Conservation (phyloP, 345 rosid species). For the Cardamine resedifolia region DNA sequence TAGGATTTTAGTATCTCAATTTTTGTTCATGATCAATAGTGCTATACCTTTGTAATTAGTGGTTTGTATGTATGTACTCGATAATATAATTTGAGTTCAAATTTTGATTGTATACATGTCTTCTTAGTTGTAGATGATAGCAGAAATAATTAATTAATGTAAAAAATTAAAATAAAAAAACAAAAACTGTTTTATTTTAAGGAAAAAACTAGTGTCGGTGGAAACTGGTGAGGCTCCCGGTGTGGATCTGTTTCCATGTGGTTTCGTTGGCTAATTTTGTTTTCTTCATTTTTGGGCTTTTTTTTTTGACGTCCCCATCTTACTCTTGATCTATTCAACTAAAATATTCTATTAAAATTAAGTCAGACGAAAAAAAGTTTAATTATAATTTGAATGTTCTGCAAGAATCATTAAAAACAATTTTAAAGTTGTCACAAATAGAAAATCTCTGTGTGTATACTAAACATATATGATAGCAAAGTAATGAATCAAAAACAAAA, state of each 20-base stretch:
- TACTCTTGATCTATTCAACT: too few relatives aligned
- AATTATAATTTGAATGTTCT: too few relatives aligned
- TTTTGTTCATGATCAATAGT: not conserved
- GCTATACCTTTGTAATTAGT: not conserved
- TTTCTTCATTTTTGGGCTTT: not conserved
- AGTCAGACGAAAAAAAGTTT: too few relatives aligned
- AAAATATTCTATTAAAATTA: too few relatives aligned
- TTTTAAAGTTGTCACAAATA: too few relatives aligned
- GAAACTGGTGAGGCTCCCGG: constrained; percentile 1
- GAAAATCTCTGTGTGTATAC: too few relatives aligned
- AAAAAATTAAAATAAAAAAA: not conserved
- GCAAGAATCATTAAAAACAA: too few relatives aligned
- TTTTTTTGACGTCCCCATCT: too few relatives aligned
- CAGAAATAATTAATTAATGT: not conserved
- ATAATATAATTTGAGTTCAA: not conserved
- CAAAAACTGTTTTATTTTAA: not conserved
- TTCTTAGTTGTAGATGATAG: not conserved
- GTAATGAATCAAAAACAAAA: too few relatives aligned
- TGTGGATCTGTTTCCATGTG: constrained; percentile 26
- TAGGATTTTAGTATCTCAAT: not conserved
- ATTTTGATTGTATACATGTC: not conserved
- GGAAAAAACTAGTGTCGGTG: constrained; percentile 27
- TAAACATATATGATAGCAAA: too few relatives aligned
- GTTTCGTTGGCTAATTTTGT: constrained; percentile 16
- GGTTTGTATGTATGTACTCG: not conserved